Percentiles rank a stretch among this genome's conserved stretches.
Conservation (phyloP, 2,329 filamentous ascomycete genomes). For the Pseudodiploospora longispora region DNA sequence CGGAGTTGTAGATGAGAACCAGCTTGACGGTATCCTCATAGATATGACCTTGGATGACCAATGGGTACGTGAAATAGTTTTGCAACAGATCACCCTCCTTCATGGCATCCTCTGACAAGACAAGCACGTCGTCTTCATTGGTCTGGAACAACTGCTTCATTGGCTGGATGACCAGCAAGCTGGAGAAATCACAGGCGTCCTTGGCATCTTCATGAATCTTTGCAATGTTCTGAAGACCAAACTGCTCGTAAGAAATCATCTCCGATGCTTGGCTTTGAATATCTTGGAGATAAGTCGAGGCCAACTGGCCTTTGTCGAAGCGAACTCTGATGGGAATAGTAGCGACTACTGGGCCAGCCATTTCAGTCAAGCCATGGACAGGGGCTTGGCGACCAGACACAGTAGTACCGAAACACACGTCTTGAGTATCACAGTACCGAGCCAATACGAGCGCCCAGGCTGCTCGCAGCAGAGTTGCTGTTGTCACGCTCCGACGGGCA, state of each 20-base stretch:
- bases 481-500: neutral
- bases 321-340: slow-evolving; percentile 10
- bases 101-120: neutral
- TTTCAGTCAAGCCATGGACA: slow-evolving; percentile 7
- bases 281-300: slow-evolving; percentile 5
- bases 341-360: slow-evolving; percentile 10
- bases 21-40: slow-evolving; percentile 2
- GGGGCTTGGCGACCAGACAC: slow-evolving; percentile 8
- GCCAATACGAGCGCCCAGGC: slow-evolving; percentile 2
- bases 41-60: slow-evolving; percentile 1
- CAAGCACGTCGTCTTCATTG: slow-evolving; percentile 1
- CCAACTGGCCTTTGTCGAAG: slow-evolving; percentile 4
- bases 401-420: slow-evolving; percentile 4
- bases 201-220: neutral
- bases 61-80: no score
- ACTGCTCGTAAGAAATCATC: slow-evolving; percentile 15
- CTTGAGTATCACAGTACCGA: slow-evolving; percentile 1
- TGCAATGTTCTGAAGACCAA: slow-evolving; percentile 20
- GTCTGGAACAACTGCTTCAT: slow-evolving; percentile 1
- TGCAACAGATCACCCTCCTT: no score
- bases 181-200: neutral
- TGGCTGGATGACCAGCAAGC: slow-evolving; percentile 5
- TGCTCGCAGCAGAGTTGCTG: slow-evolving; percentile 1
- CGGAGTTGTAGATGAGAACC: slow-evolving; percentile 3
- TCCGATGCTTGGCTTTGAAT: slow-evolving; percentile 16